phyloP scores from a whole-genome alignment of 176 grass and related monocot genomes.

The Juncus effusus region DNA sequence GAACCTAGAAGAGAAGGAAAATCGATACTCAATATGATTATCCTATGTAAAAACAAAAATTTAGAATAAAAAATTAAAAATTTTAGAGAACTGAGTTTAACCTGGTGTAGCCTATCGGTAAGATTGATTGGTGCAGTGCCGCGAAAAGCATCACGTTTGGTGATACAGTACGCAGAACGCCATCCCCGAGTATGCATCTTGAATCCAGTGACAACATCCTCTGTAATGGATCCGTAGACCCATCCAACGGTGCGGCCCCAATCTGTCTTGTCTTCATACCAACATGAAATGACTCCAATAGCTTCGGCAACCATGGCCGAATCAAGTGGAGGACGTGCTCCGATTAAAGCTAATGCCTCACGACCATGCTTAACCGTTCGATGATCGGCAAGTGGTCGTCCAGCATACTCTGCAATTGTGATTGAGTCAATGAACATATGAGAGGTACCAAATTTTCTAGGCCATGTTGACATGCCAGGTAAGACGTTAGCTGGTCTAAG shows the following conservation, averaged over 20 bases:
- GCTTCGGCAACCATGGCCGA: constrained; percentile 22
- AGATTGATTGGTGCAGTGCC: constrained; percentile 27
- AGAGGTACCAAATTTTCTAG: constrained; percentile 22
- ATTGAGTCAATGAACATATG: constrained; percentile 24
- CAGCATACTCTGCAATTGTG: constrained; percentile 12
- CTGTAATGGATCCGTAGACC: constrained; percentile 24
- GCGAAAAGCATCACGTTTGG: constrained; percentile 25
- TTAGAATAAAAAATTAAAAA: background rate
- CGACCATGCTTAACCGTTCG: constrained; percentile 19
- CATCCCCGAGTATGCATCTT: constrained; percentile 29
- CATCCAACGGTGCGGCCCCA: constrained; percentile 27
- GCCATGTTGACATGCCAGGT: constrained; percentile 27
- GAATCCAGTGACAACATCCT: constrained; percentile 27
- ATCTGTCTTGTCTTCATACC: constrained; percentile 26
- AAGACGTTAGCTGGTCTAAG: background rate
- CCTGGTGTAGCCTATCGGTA: constrained; percentile 26
- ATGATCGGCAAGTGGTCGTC: constrained; percentile 25
- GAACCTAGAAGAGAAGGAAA: constrained; percentile 16
- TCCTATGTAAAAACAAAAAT: background rate
- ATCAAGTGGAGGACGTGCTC: background rate
- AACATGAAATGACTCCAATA: constrained; percentile 26
- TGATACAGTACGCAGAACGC: constrained; percentile 22
- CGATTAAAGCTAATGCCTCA: constrained; percentile 20
- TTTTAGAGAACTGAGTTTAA: background rate
- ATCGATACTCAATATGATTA: background rate